phyloP scores from a whole-genome alignment of 805 yeast genomes.

The Sungouiella blattae region DNA sequence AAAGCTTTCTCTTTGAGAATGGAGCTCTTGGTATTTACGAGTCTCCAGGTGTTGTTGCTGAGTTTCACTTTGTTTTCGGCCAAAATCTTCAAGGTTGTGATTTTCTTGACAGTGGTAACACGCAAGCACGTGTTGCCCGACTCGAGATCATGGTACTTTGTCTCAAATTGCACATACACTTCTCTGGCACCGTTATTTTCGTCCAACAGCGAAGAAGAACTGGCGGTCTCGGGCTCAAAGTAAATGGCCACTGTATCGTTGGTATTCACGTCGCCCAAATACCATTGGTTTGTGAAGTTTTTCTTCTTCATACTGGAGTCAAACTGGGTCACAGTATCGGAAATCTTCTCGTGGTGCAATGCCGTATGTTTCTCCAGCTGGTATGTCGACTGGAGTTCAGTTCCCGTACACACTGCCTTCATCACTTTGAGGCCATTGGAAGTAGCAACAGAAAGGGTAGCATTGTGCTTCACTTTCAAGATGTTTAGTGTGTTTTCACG shows the following conservation, averaged over 20 bases:
- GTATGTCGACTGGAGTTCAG: slow-evolving; percentile 33
- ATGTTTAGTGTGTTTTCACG: slow-evolving; percentile 3
- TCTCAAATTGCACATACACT: slow-evolving; percentile 30
- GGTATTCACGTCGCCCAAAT: slow-evolving; percentile 19
- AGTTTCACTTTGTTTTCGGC: slow-evolving; percentile 13
- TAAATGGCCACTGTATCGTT: slow-evolving; percentile 25
- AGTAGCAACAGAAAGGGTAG: slow-evolving; percentile 25
- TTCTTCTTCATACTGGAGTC: slow-evolving; percentile 30
- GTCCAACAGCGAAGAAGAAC: slow-evolving; percentile 17
- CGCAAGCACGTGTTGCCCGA: slow-evolving; percentile 21
- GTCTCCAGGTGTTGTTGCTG: slow-evolving; percentile 12
- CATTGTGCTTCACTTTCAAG: slow-evolving; percentile 4
- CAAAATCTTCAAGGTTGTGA: slow-evolving; percentile 24
- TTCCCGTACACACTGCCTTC: slow-evolving; percentile 29
- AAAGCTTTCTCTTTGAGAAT: slow-evolving; percentile 25
- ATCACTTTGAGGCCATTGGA: slow-evolving; percentile 32
- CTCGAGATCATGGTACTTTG: slow-evolving; percentile 25
- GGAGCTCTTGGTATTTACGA: slow-evolving; percentile 17
- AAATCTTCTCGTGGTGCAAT: slow-evolving; percentile 26
- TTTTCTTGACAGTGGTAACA: slow-evolving; percentile 27
- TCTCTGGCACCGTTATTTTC: slow-evolving; percentile 17
- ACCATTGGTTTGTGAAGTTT: slow-evolving; percentile 39
- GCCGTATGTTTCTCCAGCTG: slow-evolving; percentile 16
- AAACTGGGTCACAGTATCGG: slow-evolving; percentile 29
- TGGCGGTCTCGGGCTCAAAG: slow-evolving; percentile 31